Percentiles rank a stretch among this genome's conserved stretches.
Conservation (phyloP, 2,329 filamentous ascomycete genomes). For the Emmonsiellopsis sp. region DNA sequence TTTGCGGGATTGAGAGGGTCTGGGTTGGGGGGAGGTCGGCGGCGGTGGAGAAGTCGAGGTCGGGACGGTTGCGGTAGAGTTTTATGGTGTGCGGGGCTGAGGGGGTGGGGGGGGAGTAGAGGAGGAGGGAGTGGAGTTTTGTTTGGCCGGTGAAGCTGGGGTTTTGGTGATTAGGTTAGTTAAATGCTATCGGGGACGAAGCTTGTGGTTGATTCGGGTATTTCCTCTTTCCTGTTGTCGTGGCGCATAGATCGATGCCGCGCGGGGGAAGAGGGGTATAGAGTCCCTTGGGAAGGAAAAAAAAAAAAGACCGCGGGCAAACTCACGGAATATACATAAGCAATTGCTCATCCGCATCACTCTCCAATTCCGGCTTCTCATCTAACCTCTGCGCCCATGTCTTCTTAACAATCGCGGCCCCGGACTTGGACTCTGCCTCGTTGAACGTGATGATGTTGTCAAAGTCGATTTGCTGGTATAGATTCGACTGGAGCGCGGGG, state of each 20-base stretch:
- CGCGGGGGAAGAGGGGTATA: background rate
- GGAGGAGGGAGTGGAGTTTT: conserved; percentile 79
- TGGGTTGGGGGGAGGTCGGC: conserved; percentile 64
- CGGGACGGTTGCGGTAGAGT: conserved; percentile 76
- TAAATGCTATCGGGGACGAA: too few relatives aligned
- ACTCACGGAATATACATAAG: conserved; percentile 81
- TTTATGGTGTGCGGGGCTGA: conserved; percentile 75
- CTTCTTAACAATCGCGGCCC: conserved; percentile 73
- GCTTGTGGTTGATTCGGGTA: too few relatives aligned
- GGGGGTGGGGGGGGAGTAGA: conserved; percentile 65
- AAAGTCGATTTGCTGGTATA: conserved; percentile 90
- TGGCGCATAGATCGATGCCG: conserved; percentile 11
- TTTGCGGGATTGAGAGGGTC: conserved; percentile 66
- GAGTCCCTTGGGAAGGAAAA: conserved; percentile 3
- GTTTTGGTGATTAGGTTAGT: too few relatives aligned
- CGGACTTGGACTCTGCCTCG: conserved; percentile 60
- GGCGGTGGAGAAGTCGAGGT: conserved; percentile 75
- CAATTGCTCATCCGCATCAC: conserved; percentile 87
- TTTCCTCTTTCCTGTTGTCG: conserved; percentile 9
- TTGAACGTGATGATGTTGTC: conserved; percentile 77
- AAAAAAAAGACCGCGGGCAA: conserved; percentile 1
- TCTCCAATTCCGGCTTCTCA: conserved; percentile 65
- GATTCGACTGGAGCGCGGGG: conserved; percentile 78
- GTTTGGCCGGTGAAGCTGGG: conserved; percentile 83
- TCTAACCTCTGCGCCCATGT: conserved; percentile 76